phyloP scores from a whole-genome alignment of 1,139 yeast genomes.

The Yamadazyma membranifaciens region DNA sequence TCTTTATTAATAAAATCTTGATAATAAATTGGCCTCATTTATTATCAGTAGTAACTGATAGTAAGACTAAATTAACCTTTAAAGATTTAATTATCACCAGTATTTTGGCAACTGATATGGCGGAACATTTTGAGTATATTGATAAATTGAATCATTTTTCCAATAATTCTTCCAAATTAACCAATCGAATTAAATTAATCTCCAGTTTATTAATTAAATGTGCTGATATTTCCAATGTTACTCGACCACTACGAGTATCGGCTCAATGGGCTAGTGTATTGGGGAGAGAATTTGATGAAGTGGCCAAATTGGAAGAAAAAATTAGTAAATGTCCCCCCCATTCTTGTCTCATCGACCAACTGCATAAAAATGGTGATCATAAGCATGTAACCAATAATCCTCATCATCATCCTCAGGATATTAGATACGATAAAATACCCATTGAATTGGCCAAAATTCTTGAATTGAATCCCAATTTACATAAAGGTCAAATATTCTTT shows the following conservation, averaged over 20 bases:
- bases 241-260: slow-evolving; percentile 73
- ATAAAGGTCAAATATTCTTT: slow-evolving; percentile 81
- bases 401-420: slow-evolving; percentile 9
- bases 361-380: background rate
- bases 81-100: slow-evolving; percentile 39
- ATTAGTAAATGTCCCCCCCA: slow-evolving; percentile 15
- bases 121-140: slow-evolving; percentile 77
- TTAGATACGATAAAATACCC: slow-evolving; percentile 31
- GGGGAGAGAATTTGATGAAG: slow-evolving; percentile 74
- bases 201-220: slow-evolving; percentile 77
- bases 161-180: slow-evolving; percentile 18
- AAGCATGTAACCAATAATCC: slow-evolving; percentile 9
- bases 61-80: slow-evolving; percentile 16
- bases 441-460: slow-evolving; percentile 38
- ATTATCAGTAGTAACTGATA: slow-evolving; percentile 24
- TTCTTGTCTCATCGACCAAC: background rate
- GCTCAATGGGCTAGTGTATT: slow-evolving; percentile 85
- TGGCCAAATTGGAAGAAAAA: slow-evolving; percentile 51
- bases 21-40: slow-evolving; percentile 62
- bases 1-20: slow-evolving; percentile 60
- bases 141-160: slow-evolving; percentile 32
- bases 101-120: slow-evolving; percentile 93
- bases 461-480: slow-evolving; percentile 46
- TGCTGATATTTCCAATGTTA: slow-evolving; percentile 91
- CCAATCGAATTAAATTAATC: slow-evolving; percentile 44